Evolutionary conservation across 2,329 filamentous ascomycete genomes (phyloP).

Genomic region (Dothideomycetes sp.): DNA sequence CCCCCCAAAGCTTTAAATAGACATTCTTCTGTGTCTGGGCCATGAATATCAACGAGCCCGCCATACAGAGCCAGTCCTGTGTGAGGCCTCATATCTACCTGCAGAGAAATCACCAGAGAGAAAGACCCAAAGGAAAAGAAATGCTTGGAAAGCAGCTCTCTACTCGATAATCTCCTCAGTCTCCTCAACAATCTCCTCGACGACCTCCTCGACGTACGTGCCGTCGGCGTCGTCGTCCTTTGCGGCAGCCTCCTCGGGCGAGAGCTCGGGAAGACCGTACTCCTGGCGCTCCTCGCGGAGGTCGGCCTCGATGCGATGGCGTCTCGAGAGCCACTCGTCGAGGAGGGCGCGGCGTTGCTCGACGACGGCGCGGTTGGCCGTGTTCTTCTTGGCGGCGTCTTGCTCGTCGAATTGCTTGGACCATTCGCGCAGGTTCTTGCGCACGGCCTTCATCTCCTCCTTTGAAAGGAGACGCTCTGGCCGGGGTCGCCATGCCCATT

Average conservation of each 20-base stretch:
- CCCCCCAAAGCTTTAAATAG: no score
- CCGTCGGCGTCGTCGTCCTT: constrained; percentile 39
- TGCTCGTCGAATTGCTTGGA: constrained; percentile 89
- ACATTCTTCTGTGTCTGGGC: no score
- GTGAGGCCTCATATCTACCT: no score
- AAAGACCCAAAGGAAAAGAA: no score
- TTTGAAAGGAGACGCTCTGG: constrained; percentile 84
- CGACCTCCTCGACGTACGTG: constrained; percentile 59
- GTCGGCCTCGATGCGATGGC: constrained; percentile 61
- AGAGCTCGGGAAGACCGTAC: constrained; percentile 55
- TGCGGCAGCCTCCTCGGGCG: constrained; percentile 49
- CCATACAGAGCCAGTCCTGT: no score
- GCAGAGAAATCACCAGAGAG: no score
- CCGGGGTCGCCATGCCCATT: constrained; percentile 87
- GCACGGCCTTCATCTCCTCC: constrained; percentile 94
- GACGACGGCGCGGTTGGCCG: constrained; percentile 86
- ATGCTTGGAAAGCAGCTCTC: neutral
- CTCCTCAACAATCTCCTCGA: constrained; percentile 85
- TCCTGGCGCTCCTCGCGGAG: constrained; percentile 59
- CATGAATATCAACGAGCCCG: no score
- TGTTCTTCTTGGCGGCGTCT: constrained; percentile 85
- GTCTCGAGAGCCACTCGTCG: constrained; percentile 82
- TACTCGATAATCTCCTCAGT: constrained; percentile 60
- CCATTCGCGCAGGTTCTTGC: constrained; percentile 98
- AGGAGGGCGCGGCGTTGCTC: constrained; percentile 74